Conservation (phyloP, 2,329 filamentous ascomycete genomes). For the Cercospora zeina region DNA sequence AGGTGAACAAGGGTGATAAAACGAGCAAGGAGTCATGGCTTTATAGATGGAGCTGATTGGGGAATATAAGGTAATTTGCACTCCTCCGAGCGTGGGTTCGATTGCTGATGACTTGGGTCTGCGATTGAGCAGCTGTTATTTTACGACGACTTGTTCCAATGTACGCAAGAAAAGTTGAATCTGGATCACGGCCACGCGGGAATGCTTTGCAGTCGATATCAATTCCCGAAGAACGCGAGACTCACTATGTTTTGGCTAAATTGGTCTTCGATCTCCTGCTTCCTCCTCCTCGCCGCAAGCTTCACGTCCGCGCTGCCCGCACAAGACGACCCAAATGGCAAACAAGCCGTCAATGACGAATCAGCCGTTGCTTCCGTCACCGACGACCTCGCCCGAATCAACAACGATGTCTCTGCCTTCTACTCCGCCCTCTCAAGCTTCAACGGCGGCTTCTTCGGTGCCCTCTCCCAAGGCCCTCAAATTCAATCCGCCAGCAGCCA, state of each 20-base stretch:
- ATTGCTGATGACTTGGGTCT: not conserved
- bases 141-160: not conserved
- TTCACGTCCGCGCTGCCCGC: not conserved
- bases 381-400: not conserved
- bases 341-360: not conserved
- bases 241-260: not conserved
- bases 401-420: not conserved
- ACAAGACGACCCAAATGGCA: not conserved
- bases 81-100: not conserved
- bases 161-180: not conserved
- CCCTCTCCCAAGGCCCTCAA: slow-evolving; percentile 1
- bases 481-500: not conserved
- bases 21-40: not conserved
- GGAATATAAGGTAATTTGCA: not conserved
- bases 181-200: not conserved
- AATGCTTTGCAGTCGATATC: not conserved
- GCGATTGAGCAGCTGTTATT: not conserved
- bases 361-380: not conserved
- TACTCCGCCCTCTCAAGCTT: not conserved
- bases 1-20: not conserved
- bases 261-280: not conserved
- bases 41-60: not conserved
- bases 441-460: not conserved
- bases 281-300: not conserved
- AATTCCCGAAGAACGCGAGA: not conserved